phyloP scores from a whole-genome alignment of 2,329 filamentous ascomycete species.

The Bipolaris victoriae region DNA sequence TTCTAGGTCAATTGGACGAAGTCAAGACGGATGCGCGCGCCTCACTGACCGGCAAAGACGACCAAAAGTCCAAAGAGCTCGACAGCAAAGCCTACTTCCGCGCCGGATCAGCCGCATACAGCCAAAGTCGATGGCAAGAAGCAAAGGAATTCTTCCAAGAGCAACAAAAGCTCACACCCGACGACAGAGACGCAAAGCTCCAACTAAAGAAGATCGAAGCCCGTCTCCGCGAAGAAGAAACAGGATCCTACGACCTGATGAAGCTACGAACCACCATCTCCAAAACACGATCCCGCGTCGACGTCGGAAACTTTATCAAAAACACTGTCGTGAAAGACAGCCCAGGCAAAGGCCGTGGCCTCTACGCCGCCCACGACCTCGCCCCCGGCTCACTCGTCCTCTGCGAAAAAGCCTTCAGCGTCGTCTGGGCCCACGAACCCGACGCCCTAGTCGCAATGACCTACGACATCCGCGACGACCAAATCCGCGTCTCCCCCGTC shows the following conservation, averaged over 20 bases:
- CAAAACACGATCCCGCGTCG: constrained; percentile 53
- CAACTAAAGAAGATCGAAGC: constrained; percentile 28
- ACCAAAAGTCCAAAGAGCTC: constrained; percentile 32
- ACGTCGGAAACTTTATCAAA: constrained; percentile 56
- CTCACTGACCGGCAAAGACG: constrained; percentile 33
- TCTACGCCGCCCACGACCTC: constrained; percentile 59
- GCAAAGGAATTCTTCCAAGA: constrained; percentile 46
- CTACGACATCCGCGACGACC: constrained; percentile 51
- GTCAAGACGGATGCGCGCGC: constrained; percentile 40
- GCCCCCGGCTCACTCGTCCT: constrained; percentile 59
- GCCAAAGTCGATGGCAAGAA: constrained; percentile 48
- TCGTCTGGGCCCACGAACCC: constrained; percentile 52
- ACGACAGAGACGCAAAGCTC: constrained; percentile 42
- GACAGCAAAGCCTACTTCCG: constrained; percentile 56
- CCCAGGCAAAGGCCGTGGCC: constrained; percentile 54
- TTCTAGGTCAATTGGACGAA: constrained; percentile 38
- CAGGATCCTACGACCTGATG: constrained; percentile 47
- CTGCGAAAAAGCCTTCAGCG: constrained; percentile 62
- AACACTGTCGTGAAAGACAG: constrained; percentile 53
- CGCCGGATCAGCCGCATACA: constrained; percentile 55
- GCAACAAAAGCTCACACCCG: constrained; percentile 42
- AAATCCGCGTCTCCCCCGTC: constrained; percentile 34
- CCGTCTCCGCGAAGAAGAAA: constrained; percentile 47
- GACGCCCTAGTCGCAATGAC: constrained; percentile 53
- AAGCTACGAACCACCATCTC: constrained; percentile 47